Conservation (phyloP, 805 yeast genomes). For the Crinitomyces ghanaensis region DNA sequence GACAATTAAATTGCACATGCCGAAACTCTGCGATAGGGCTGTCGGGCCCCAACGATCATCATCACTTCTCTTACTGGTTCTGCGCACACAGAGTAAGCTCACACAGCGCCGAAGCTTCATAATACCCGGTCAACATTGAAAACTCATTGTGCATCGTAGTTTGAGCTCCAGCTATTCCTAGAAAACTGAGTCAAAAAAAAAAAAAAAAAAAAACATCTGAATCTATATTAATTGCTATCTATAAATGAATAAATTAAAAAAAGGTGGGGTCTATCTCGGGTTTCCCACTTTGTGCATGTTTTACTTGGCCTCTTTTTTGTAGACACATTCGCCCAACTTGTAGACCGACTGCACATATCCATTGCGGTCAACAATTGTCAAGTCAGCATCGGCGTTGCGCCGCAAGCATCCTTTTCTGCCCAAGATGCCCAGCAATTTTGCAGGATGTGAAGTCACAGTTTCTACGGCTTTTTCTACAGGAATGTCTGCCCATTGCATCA, state of each 20-base stretch:
- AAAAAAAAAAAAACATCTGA: too few species aligned
- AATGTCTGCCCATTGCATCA: slow-evolving; percentile 38
- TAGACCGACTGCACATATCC: slow-evolving; percentile 40
- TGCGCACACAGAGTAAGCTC: too few species aligned
- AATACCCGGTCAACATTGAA: too few species aligned
- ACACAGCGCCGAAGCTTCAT: too few species aligned
- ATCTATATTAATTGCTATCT: slow-evolving; percentile 5
- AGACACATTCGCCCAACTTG: slow-evolving; percentile 36
- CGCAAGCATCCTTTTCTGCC: slow-evolving; percentile 39
- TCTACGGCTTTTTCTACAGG: slow-evolving; percentile 42
- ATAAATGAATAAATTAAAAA: slow-evolving; percentile 1
- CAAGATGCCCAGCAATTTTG: slow-evolving; percentile 35
- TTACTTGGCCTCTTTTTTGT: slow-evolving; percentile 12
- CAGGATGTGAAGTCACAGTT: slow-evolving; percentile 45
- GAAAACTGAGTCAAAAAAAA: too few species aligned
- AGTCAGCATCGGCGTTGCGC: slow-evolving; percentile 46
- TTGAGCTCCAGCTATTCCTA: too few species aligned
- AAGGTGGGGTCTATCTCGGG: not conserved
- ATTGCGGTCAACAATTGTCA: slow-evolving; percentile 33
- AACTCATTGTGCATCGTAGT: too few species aligned
- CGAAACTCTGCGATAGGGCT: too few species aligned
- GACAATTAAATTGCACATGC: too few species aligned
- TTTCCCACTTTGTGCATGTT: slow-evolving; percentile 1
- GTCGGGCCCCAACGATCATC: too few species aligned
- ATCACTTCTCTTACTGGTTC: too few species aligned